Evolutionary conservation across 2,329 filamentous ascomycete species (phyloP), one percentile per base, ranked within the genome.

Genomic region (Periconia macrospinosa): DNA sequence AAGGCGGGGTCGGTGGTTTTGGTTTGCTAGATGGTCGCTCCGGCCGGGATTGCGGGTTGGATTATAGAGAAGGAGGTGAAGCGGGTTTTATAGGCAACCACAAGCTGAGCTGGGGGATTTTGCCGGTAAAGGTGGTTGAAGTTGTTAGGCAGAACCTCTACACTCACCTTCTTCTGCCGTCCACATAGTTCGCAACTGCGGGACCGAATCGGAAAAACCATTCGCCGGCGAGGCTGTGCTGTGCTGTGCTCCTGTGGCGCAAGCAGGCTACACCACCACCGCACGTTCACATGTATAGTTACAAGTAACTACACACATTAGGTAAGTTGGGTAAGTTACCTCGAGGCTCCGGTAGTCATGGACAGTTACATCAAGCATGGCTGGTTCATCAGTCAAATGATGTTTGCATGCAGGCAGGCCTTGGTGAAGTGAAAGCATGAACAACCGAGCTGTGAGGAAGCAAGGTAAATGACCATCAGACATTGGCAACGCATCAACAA

Each of bases 61-160:
- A 11, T 15, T 14, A 45, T 17, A 45, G 14, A 30, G 17, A 11
- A 14, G 2, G 27, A 5, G 43, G 43, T 15, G 27, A 8, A 3
- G 6, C 14, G 15, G 15, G 20, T 6, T 45, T 11, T 17, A 14
- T 30, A 33, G 17, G 27, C 15, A 18, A 9, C 14, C 20, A 33
- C 20, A n/a, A 33, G 27, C 27, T 17, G 33, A 37, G 11, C 15
- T 37, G 33, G 33, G 42, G 41, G 49, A n/a, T 7, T 50, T 47
- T 43, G 53, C 52, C 52, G 58, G 60, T 30, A 46, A 46, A 66
- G 60, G 60, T 55, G 56, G 60, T 67, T 61, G 59, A 65, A 65
- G n/a, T n/a, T 37, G 44, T 43, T 51, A 65, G 64, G 61, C 64
- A 63, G 61, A 60, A 54, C 50, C 51, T 23, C 45, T 37, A 33